Conservation (phyloP, 2,329 filamentous ascomycete species). For the Metarhizium robertsii region DNA sequence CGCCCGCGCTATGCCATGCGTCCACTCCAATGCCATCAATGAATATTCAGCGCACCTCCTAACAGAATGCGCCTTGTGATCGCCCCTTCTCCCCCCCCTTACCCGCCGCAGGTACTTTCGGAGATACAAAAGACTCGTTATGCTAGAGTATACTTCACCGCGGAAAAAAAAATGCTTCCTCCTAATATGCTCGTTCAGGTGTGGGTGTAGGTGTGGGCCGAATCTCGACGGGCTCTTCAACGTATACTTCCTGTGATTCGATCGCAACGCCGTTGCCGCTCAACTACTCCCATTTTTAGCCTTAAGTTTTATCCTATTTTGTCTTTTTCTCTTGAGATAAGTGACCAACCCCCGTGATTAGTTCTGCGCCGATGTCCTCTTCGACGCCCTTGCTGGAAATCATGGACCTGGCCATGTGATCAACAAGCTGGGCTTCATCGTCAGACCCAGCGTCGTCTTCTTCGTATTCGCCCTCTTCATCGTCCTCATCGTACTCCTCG, state of each 20-base stretch:
- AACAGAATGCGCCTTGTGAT: not conserved
- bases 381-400: slow-evolving; percentile 15
- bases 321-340: slow-evolving; percentile 22
- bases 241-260: slow-evolving; percentile 7
- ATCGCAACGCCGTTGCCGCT: slow-evolving; percentile 5
- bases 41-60: not conserved
- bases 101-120: not conserved
- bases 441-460: slow-evolving; percentile 17
- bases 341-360: slow-evolving; percentile 51
- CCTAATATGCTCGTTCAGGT: not conserved
- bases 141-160: not conserved
- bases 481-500: slow-evolving; percentile 30
- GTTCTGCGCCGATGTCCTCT: slow-evolving; percentile 43
- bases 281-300: slow-evolving; percentile 16
- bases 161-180: not conserved
- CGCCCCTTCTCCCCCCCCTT: no score
- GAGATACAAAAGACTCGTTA: not conserved
- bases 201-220: slow-evolving; percentile 8
- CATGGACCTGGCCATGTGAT: slow-evolving; percentile 8
- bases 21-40: not conserved
- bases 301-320: slow-evolving; percentile 10
- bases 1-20: slow-evolving; percentile 24
- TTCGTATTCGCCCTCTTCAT: slow-evolving; percentile 30
- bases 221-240: slow-evolving; percentile 19
- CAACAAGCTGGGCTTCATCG: slow-evolving; percentile 9